Percentiles rank a stretch among this genome's conserved stretches.
These are phyloP conservation scores for Suillus discolor DNA, from an alignment of 768 basidiomycete species.

Conservation along the genomic window DNA sequence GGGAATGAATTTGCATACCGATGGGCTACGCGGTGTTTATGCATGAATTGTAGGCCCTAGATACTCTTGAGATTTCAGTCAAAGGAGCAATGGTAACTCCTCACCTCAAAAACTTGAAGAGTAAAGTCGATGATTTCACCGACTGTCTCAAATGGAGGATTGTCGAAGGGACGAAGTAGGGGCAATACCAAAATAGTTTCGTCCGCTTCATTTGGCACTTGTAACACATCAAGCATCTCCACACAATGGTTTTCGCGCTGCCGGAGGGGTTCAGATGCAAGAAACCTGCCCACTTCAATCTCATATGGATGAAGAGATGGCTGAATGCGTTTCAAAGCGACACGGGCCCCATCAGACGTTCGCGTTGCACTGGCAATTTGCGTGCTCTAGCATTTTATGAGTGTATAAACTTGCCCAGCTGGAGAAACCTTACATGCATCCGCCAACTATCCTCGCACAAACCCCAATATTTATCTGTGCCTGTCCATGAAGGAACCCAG, in stretches of 20 bases:
- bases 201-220: constrained; percentile 12
- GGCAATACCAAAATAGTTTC: constrained; percentile 30
- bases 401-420: constrained; percentile 21
- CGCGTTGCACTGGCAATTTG: constrained; percentile 26
- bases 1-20: neutral
- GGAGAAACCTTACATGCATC: constrained; percentile 20
- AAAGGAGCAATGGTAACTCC: neutral
- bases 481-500: constrained; percentile 40
- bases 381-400: constrained; percentile 12
- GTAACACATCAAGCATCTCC: constrained; percentile 21
- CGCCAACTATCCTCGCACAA: neutral
- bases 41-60: constrained; percentile 14
- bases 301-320: constrained; percentile 18
- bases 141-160: constrained; percentile 23
- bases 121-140: constrained; percentile 33
- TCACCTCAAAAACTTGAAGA: constrained; percentile 28
- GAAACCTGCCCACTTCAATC: constrained; percentile 16
- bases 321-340: constrained; percentile 30
- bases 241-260: constrained; percentile 25
- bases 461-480: neutral
- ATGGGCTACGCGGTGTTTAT: constrained; percentile 14
- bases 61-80: neutral
- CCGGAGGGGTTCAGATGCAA: constrained; percentile 11
- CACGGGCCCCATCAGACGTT: constrained; percentile 23
- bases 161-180: constrained; percentile 24